Conservation (phyloP, 2,329 filamentous ascomycete species). For the Verticillium alfalfae region DNA sequence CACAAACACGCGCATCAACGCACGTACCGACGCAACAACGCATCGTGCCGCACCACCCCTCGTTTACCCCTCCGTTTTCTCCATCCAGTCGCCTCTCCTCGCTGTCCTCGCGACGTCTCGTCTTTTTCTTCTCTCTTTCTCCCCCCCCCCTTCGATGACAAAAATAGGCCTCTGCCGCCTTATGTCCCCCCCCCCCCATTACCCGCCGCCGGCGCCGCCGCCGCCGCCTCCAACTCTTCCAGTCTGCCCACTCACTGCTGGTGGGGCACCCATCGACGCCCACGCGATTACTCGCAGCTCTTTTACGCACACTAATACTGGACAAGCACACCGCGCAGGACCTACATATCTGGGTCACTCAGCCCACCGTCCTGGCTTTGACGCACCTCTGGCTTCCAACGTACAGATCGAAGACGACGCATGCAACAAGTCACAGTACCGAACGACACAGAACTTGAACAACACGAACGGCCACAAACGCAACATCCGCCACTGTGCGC, state of each 20-base stretch:
- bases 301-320: not conserved
- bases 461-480: not conserved
- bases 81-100: not conserved
- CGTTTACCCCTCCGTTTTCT: not conserved
- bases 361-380: not conserved
- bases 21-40: not conserved
- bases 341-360: not conserved
- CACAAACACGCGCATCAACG: not conserved
- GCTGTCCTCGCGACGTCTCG: not conserved
- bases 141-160: not conserved
- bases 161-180: not conserved
- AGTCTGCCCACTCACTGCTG: not conserved
- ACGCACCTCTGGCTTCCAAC: not conserved
- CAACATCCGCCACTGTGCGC: not conserved
- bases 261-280: not conserved
- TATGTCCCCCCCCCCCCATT: not conserved
- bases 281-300: not conserved
- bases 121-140: not conserved
- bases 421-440: not conserved
- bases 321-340: not conserved
- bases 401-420: not conserved
- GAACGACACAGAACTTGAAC: not conserved
- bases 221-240: not conserved
- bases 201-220: not conserved
- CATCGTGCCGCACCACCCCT: not conserved